A percentile compares a stretch with the other conserved stretches of the same genome.
Conservation (phyloP, 805 yeast species). For the Nakazawaea laoshanensis region DNA sequence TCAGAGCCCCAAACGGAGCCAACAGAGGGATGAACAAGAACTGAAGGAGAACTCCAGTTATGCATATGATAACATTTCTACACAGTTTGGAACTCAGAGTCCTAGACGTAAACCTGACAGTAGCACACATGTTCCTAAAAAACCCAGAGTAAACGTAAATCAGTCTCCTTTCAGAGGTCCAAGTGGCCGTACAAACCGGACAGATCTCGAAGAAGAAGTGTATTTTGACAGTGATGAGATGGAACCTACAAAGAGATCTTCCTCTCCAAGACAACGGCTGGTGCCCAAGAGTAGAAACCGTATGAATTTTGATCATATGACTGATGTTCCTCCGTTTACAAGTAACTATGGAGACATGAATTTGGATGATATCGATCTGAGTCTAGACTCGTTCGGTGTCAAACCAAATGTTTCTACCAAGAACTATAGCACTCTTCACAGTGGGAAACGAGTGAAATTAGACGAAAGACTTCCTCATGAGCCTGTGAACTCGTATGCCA, state of each 20-base stretch:
- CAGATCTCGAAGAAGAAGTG: constrained; percentile 6
- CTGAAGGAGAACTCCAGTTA: not conserved
- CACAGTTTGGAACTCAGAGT: no score
- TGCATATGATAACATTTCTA: no score
- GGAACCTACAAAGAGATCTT: no score
- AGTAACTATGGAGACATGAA: constrained; percentile 21
- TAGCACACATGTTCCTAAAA: no score
- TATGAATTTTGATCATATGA: not conserved
- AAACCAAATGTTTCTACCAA: not conserved
- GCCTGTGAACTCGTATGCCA: constrained; percentile 7
- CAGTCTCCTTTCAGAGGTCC: no score
- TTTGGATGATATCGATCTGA: constrained; percentile 17
- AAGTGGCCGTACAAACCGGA: constrained; percentile 4
- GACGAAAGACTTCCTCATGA: constrained; percentile 6
- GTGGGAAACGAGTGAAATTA: constrained; percentile 2
- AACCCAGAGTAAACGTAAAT: no score
- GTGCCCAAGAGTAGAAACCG: not conserved
- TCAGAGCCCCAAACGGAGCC: not conserved
- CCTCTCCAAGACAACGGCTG: no score
- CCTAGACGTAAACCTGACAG: no score
- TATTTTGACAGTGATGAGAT: no score
- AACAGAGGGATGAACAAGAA: not conserved
- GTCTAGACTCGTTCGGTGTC: constrained; percentile 8
- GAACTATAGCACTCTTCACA: not conserved
- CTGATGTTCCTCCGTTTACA: constrained; percentile 20